Evolutionary conservation across 768 basidiomycete genomes (phyloP).

Genomic region (Russula olivacea): DNA sequence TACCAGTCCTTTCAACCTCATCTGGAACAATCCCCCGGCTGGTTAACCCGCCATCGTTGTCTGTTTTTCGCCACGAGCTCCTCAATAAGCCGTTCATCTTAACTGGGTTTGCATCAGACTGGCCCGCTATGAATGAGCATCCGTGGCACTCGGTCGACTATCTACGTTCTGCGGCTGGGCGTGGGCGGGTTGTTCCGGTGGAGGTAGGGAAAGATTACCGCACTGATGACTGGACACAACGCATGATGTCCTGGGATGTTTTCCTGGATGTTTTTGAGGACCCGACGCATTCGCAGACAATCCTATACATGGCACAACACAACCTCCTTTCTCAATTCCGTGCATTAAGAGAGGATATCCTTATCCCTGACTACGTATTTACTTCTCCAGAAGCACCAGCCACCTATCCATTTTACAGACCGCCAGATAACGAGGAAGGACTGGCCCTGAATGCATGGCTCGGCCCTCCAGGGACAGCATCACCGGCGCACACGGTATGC

Average conservation of each 20-base stretch:
- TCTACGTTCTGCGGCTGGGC: slow-evolving; percentile 63
- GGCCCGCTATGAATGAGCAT: slow-evolving; percentile 71
- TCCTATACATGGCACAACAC: slow-evolving; percentile 88
- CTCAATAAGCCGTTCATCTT: slow-evolving; percentile 64
- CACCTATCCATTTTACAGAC: slow-evolving; percentile 47
- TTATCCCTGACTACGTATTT: slow-evolving; percentile 87
- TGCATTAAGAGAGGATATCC: slow-evolving; percentile 61
- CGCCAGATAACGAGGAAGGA: slow-evolving; percentile 61
- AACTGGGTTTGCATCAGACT: slow-evolving; percentile 52
- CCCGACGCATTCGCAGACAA: slow-evolving; percentile 28
- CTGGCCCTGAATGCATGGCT: slow-evolving; percentile 76
- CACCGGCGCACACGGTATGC: slow-evolving; percentile 86
- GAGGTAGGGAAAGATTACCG: slow-evolving; percentile 87
- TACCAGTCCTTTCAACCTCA: slow-evolving; percentile 17
- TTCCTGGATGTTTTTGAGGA: slow-evolving; percentile 51
- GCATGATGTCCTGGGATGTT: slow-evolving; percentile 67
- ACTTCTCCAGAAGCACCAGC: slow-evolving; percentile 44
- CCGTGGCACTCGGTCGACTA: slow-evolving; percentile 71
- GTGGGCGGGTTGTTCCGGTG: slow-evolving; percentile 81
- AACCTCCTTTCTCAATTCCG: slow-evolving; percentile 83
- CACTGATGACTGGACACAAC: slow-evolving; percentile 72
- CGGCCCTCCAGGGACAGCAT: slow-evolving; percentile 70
- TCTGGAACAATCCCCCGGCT: slow-evolving; percentile 37
- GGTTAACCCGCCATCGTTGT: slow-evolving; percentile 49
- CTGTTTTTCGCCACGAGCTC: slow-evolving; percentile 42